A percentile compares a stretch with the other conserved stretches of the same genome.
phyloP scores from a whole-genome alignment of 352 stramenopile species.

The Plasmopara viticola region DNA sequence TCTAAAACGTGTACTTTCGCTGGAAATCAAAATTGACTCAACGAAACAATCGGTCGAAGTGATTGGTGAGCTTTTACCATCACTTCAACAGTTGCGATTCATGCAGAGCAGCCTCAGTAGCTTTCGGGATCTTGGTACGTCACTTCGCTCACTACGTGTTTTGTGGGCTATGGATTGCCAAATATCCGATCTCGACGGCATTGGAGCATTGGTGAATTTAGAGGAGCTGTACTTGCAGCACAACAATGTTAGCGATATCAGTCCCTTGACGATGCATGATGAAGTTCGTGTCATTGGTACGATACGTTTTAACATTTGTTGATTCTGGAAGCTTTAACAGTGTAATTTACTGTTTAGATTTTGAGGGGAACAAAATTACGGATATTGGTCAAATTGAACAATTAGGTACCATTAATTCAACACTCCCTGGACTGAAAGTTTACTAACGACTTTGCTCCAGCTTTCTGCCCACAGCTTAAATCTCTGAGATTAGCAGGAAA shows the following conservation, averaged over 20 bases:
- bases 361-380: too few species aligned
- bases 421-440: too few species aligned
- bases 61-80: conserved; percentile 70
- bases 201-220: conserved; percentile 66
- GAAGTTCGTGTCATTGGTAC: too few species aligned
- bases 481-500: conserved; percentile 70
- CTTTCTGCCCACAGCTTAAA: conserved; percentile 1
- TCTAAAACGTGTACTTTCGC: conserved; percentile 40
- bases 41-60: conserved; percentile 75
- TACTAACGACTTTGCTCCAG: too few species aligned
- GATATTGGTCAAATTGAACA: too few species aligned
- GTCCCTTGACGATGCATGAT: conserved; percentile 46
- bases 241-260: conserved; percentile 79
- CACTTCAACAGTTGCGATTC: conserved; percentile 45
- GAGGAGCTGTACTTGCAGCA: conserved; percentile 71
- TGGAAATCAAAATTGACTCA: conserved; percentile 56
- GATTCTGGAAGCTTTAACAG: conserved; percentile 37
- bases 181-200: conserved; percentile 80
- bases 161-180: conserved; percentile 60
- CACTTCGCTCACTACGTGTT: conserved; percentile 53
- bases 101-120: conserved; percentile 51
- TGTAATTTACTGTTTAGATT: too few species aligned
- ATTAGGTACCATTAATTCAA: too few species aligned
- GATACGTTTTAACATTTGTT: not conserved
- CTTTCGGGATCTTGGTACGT: conserved; percentile 82